A percentile compares a stretch with the other conserved stretches of the same genome.
These are phyloP conservation scores for Taphrina betulina DNA, from an alignment of 1,139 yeast species.

Conservation along the genomic window DNA sequence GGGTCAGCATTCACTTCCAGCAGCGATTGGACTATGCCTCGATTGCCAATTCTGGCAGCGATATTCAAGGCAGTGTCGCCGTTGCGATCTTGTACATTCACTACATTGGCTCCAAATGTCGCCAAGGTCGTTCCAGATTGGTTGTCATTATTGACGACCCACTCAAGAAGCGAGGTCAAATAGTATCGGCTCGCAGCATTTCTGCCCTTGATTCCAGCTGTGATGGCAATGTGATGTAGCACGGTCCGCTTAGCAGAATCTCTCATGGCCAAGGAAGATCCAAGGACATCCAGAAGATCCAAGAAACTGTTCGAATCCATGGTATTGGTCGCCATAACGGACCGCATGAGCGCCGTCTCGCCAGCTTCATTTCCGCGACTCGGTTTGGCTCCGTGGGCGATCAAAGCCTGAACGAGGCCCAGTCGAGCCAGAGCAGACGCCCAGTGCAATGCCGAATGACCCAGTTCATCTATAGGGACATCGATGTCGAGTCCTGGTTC, in stretches of 20 bases:
- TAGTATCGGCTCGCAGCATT: conserved; percentile 73
- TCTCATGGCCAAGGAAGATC: conserved; percentile 70
- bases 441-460: conserved; percentile 94
- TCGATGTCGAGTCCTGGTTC: conserved; percentile 57
- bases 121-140: conserved; percentile 53
- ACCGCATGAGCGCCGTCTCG: conserved; percentile 84
- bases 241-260: conserved; percentile 81
- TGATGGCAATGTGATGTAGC: conserved; percentile 85
- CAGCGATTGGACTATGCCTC: conserved; percentile 74
- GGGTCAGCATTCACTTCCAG: conserved; percentile 86
- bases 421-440: conserved; percentile 87
- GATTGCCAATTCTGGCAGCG: conserved; percentile 85
- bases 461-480: conserved; percentile 86
- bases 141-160: conserved; percentile 62
- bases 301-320: conserved; percentile 74
- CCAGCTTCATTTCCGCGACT: conserved; percentile 78
- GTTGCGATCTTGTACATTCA: conserved; percentile 74
- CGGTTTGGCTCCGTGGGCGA: conserved; percentile 65
- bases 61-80: conserved; percentile 88
- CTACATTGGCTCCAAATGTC: conserved; percentile 63
- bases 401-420: conserved; percentile 67
- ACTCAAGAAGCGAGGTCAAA: conserved; percentile 71
- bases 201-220: conserved; percentile 70
- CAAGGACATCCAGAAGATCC: conserved; percentile 65
- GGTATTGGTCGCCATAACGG: conserved; percentile 85